phyloP scores from a whole-genome alignment of 176 grass and related monocot species.

The Triticum dicoccoides region DNA sequence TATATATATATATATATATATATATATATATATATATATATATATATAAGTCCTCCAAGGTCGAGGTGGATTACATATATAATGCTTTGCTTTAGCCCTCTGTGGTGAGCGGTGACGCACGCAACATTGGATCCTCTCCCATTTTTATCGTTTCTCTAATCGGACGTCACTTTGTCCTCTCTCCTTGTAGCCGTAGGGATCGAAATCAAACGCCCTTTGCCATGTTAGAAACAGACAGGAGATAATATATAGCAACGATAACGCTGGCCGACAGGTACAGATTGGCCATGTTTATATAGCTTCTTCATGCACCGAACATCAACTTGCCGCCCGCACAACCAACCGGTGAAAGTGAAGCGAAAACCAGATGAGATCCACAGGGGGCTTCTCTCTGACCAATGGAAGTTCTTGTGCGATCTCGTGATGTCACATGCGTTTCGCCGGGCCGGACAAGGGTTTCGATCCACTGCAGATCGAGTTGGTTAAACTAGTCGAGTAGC shows the following conservation, averaged over 20 bases:
- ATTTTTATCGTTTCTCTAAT: neutral
- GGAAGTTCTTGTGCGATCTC: slow-evolving; percentile 23
- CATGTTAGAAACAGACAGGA: neutral
- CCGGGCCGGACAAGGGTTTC: slow-evolving; percentile 11
- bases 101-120: neutral
- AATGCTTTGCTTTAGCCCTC: too few relatives aligned
- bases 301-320: neutral
- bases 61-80: neutral
- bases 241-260: neutral
- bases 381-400: slow-evolving; percentile 32
- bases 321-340: neutral
- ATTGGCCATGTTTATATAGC: neutral
- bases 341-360: neutral
- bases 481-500: neutral
- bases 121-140: slow-evolving; percentile 21
- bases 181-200: neutral
- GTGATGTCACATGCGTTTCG: slow-evolving; percentile 33
- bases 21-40: too few relatives aligned
- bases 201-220: neutral
- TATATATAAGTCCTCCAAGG: too few relatives aligned
- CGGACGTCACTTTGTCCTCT: slow-evolving; percentile 12
- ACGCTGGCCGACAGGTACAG: neutral
- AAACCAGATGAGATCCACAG: slow-evolving; percentile 2
- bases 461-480: neutral
- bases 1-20: too few relatives aligned